phyloP scores from a whole-genome alignment of 495 filamentous ascomycete genomes.

The Tuber umbilicatum region DNA sequence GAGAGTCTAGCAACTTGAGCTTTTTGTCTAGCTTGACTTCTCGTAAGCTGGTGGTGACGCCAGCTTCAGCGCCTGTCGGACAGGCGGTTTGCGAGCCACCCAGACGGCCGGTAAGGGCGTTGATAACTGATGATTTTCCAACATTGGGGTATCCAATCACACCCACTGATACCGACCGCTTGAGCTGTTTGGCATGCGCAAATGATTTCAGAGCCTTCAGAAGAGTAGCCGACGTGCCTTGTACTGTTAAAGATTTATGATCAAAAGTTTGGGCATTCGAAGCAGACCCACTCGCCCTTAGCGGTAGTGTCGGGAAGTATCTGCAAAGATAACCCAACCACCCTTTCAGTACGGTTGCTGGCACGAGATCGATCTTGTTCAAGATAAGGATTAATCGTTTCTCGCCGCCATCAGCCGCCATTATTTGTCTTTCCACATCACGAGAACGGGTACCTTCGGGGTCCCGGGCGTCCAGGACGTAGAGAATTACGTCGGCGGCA shows the following conservation, averaged over 20 bases:
- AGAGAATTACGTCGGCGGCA: conserved; percentile 81
- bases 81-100: conserved; percentile 63
- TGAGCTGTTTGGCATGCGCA: conserved; percentile 73
- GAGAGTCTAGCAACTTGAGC: conserved; percentile 88
- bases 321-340: conserved; percentile 83
- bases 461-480: conserved; percentile 90
- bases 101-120: conserved; percentile 75
- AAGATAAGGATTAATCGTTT: conserved; percentile 89
- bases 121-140: conserved; percentile 95
- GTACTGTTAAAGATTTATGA: conserved; percentile 79
- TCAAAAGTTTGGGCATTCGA: conserved; percentile 86
- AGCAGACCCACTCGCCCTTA: conserved; percentile 76
- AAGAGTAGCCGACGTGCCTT: conserved; percentile 78
- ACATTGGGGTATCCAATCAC: conserved; percentile 97
- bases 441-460: conserved; percentile 85
- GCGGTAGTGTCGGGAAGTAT: conserved; percentile 86
- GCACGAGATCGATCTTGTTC: conserved; percentile 95
- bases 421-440: conserved; percentile 81
- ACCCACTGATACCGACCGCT: conserved; percentile 83
- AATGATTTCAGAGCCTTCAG: conserved; percentile 87
- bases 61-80: conserved; percentile 85
- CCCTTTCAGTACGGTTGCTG: conserved; percentile 66
- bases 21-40: conserved; percentile 92
- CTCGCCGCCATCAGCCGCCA: conserved; percentile 70
- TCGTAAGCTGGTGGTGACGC: conserved; percentile 81